Evolutionary conservation across 176 grass and related monocot genomes (phyloP).

Genomic region (Avena sativa): DNA sequence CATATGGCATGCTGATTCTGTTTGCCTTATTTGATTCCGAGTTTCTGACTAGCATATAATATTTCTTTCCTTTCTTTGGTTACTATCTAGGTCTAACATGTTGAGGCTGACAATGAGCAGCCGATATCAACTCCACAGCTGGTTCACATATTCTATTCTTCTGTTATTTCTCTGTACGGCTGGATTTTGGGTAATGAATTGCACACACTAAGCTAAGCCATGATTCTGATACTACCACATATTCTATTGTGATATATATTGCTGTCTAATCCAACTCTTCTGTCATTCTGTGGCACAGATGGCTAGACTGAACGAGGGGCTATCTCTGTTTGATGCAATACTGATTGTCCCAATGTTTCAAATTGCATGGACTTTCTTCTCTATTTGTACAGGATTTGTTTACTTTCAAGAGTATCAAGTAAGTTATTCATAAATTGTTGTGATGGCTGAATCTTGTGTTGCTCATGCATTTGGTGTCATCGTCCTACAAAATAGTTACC

Average conservation of each 20-base stretch:
- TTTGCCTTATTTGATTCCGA: constrained; percentile 36
- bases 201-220: constrained; percentile 30
- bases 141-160: constrained; percentile 94
- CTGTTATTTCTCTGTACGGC: constrained; percentile 87
- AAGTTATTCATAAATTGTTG: constrained; percentile 36
- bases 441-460: constrained; percentile 38
- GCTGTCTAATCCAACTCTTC: constrained; percentile 43
- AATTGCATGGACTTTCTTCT: constrained; percentile 99
- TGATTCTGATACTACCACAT: neutral
- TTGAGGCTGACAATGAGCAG: constrained; percentile 89
- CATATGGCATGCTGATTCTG: constrained; percentile 7
- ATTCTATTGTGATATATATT: constrained; percentile 12
- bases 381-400: constrained; percentile 99
- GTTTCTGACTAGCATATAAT: constrained; percentile 43
- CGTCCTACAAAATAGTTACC: neutral
- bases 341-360: constrained; percentile 98
- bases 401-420: constrained; percentile 99
- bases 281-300: constrained; percentile 67
- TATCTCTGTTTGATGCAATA: constrained; percentile 97
- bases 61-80: neutral
- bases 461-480: constrained; percentile 2
- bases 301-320: constrained; percentile 94
- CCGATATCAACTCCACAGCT: constrained; percentile 90
- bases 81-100: constrained; percentile 86
- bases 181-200: constrained; percentile 94